Conservation (phyloP, 768 basidiomycete genomes). For the Naematelia aurantialba region DNA sequence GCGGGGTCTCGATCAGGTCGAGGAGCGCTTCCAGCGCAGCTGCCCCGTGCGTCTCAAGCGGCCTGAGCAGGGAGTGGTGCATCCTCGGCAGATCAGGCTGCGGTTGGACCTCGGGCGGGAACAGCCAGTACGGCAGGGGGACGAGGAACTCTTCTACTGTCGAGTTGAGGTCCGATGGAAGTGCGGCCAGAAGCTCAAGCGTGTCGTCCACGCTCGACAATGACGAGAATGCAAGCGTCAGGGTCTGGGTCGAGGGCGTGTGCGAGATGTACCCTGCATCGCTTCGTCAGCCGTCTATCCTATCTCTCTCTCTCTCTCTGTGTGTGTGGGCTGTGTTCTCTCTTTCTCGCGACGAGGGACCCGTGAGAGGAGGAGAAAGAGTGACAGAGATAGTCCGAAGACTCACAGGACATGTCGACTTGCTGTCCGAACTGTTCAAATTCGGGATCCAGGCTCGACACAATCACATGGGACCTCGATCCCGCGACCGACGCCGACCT, state of each 20-base stretch:
- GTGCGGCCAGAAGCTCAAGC: constrained; percentile 31
- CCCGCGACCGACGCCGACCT: not conserved
- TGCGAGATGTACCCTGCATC: constrained; percentile 42
- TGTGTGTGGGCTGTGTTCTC: too few relatives aligned
- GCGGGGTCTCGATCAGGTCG: constrained; percentile 27
- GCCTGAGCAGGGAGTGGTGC: constrained; percentile 25
- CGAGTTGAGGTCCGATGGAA: constrained; percentile 4
- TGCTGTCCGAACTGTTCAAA: constrained; percentile 1
- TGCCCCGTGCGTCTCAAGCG: constrained; percentile 27
- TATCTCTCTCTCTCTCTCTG: too few relatives aligned
- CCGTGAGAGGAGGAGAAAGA: too few relatives aligned
- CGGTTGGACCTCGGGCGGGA: constrained; percentile 17
- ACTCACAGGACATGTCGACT: constrained; percentile 14
- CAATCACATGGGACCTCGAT: constrained; percentile 2
- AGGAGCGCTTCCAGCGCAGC: constrained; percentile 25
- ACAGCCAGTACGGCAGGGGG: constrained; percentile 25
- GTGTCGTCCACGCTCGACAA: constrained; percentile 27
- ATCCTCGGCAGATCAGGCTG: constrained; percentile 18
- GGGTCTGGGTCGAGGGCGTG: constrained; percentile 36
- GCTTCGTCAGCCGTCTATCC: constrained; percentile 3
- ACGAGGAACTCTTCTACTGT: constrained; percentile 13
- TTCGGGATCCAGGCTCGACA: not conserved
- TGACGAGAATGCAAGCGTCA: constrained; percentile 41
- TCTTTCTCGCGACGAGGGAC: too few relatives aligned
- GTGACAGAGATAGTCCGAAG: too few relatives aligned